phyloP scores from a whole-genome alignment of 148 eudicot species.

The Rhododendron simsii region DNA sequence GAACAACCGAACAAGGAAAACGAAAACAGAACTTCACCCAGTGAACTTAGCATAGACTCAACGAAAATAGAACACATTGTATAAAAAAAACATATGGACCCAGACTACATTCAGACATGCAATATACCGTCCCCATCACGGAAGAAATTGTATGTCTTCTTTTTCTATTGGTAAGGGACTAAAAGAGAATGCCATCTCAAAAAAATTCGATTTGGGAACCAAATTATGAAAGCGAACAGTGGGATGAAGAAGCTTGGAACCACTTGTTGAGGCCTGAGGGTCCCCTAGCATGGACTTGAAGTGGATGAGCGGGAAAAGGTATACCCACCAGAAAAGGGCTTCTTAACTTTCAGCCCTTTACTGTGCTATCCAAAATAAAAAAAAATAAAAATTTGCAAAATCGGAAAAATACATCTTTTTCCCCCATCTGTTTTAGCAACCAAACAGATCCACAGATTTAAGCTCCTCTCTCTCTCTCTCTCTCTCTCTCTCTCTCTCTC shows the following conservation, averaged over 20 bases:
- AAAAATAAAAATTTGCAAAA: neutral
- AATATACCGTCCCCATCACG: neutral
- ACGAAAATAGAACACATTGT: neutral
- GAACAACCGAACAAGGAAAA: neutral
- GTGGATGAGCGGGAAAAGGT: neutral
- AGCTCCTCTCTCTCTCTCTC: neutral
- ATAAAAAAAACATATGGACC: neutral
- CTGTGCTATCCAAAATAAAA: neutral
- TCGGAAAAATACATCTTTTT: neutral
- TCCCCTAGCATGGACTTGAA: neutral
- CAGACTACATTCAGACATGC: neutral
- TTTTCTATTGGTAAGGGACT: neutral
- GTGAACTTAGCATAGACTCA: neutral
- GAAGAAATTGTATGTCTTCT: neutral
- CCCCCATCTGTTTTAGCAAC: neutral
- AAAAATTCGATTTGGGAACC: neutral
- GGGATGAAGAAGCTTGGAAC: neutral
- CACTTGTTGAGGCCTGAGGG: neutral
- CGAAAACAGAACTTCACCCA: neutral
- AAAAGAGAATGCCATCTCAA: neutral
- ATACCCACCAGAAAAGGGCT: neutral
- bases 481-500: neutral
- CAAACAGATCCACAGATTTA: conserved; percentile 1
- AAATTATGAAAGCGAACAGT: neutral
- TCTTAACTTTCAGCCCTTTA: neutral